These are phyloP conservation scores for Ceratocystis smalleyi DNA, from an alignment of 2,329 filamentous ascomycete genomes.

Conservation along the genomic window DNA sequence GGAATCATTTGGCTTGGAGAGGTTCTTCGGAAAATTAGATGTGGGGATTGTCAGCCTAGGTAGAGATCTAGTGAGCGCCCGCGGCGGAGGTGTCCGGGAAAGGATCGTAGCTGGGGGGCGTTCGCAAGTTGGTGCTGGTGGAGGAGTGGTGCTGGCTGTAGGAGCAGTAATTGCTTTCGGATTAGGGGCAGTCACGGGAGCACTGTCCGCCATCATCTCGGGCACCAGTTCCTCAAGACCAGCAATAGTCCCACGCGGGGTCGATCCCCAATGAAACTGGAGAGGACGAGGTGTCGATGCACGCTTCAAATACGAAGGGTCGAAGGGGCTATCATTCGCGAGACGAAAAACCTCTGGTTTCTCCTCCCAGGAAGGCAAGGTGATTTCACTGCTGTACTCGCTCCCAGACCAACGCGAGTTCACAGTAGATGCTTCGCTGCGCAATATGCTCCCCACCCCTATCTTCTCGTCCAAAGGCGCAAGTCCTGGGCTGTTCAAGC, in stretches of 20 bases:
- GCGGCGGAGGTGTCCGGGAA: slow-evolving; percentile 10
- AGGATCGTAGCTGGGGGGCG: slow-evolving; percentile 12
- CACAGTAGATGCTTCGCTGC: not conserved
- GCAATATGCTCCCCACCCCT: not conserved
- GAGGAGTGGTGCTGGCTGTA: slow-evolving; percentile 5
- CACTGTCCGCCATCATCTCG: not conserved
- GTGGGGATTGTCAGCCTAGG: slow-evolving; percentile 11
- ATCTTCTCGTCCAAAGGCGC: not conserved
- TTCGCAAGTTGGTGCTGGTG: slow-evolving; percentile 13
- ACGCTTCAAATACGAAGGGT: slow-evolving; percentile 9
- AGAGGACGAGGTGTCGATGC: slow-evolving; percentile 12
- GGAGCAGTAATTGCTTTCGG: not conserved
- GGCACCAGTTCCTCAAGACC: not conserved
- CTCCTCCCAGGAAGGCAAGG: slow-evolving; percentile 17
- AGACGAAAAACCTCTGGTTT: slow-evolving; percentile 18
- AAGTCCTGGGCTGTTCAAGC: not conserved
- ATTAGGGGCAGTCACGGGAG: not conserved
- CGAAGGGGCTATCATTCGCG: not conserved
- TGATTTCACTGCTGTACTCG: slow-evolving; percentile 12
- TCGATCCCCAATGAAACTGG: not conserved
- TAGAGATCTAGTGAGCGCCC: slow-evolving; percentile 9
- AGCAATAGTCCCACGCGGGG: not conserved
- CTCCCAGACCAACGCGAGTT: not conserved
- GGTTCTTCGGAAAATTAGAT: not conserved
- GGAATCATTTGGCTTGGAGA: not conserved